Conservation (phyloP, 2,329 filamentous ascomycete genomes). For the Pyrenophora tritici-repentis region DNA sequence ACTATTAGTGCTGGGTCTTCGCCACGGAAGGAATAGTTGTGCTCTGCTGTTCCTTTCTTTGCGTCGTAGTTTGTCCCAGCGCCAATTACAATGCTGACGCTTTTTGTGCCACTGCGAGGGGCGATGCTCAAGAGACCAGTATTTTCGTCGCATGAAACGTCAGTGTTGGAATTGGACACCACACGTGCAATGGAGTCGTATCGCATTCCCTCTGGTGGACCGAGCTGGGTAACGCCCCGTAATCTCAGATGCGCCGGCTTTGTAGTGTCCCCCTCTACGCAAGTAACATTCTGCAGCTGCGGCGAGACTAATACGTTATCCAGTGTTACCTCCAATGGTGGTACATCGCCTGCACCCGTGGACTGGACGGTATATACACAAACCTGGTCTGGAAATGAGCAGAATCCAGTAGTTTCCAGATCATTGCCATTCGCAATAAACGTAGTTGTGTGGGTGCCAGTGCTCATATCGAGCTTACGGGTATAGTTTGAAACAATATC, state of each 20-base stretch:
- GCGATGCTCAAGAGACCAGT: conserved; percentile 14
- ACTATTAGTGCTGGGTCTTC: conserved; percentile 52
- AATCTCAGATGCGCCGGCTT: conserved; percentile 35
- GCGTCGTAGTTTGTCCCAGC: conserved; percentile 58
- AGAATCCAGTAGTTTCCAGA: conserved; percentile 51
- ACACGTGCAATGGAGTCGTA: conserved; percentile 50
- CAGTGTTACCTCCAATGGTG: conserved; percentile 49
- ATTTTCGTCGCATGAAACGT: conserved; percentile 15
- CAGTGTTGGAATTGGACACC: conserved; percentile 17
- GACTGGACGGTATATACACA: conserved; percentile 48
- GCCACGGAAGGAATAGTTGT: conserved; percentile 56
- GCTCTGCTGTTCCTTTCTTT: conserved; percentile 53
- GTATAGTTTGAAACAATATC: conserved; percentile 37
- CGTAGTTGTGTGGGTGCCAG: conserved; percentile 47
- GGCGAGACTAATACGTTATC: conserved; percentile 49
- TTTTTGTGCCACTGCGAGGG: conserved; percentile 19
- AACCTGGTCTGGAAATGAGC: conserved; percentile 51
- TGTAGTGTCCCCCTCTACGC: conserved; percentile 39
- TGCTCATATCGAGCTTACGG: conserved; percentile 52
- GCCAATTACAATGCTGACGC: conserved; percentile 51
- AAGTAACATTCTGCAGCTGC: conserved; percentile 38
- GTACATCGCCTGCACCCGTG: conserved; percentile 37
- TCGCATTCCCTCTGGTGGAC: conserved; percentile 52
- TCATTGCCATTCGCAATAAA: conserved; percentile 36
- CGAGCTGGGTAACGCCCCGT: conserved; percentile 46